These are phyloP conservation scores for Lunasporangiospora selenospora DNA, from an alignment of 192 early-diverging fungal species.

Conservation along the genomic window DNA sequence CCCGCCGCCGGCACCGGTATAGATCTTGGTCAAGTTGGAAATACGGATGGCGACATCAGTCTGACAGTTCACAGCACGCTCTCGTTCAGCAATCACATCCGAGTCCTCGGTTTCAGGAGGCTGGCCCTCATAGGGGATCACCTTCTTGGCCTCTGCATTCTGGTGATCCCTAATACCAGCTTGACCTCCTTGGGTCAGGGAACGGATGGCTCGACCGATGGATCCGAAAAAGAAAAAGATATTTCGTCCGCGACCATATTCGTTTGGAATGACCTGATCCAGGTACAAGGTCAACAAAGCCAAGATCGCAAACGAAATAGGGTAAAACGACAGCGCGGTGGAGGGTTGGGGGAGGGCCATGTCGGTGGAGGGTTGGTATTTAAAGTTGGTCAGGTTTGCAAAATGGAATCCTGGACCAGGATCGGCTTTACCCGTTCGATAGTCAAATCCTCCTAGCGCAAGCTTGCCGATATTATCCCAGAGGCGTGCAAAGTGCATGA, in stretches of 20 bases:
- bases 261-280: conserved; percentile 76
- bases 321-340: conserved; percentile 57
- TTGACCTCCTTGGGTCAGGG: conserved; percentile 27
- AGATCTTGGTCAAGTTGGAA: conserved; percentile 62
- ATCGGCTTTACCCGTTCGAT: conserved; percentile 53
- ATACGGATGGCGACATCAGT: conserved; percentile 53
- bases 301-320: conserved; percentile 57
- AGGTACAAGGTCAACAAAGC: conserved; percentile 72
- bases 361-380: conserved; percentile 27
- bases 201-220: conserved; percentile 57
- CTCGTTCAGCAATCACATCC: conserved; percentile 58
- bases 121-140: conserved; percentile 37
- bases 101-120: conserved; percentile 27
- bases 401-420: conserved; percentile 65
- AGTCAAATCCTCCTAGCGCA: conserved; percentile 45
- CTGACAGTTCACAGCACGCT: conserved; percentile 53
- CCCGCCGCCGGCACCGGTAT: conserved; percentile 31
- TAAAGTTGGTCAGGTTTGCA: conserved; percentile 43
- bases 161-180: conserved; percentile 14
- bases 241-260: conserved; percentile 59
- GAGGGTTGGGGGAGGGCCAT: conserved; percentile 57
- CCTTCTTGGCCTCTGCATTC: conserved; percentile 51
- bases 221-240: conserved; percentile 67
- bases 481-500: conserved; percentile 60
- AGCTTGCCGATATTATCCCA: conserved; percentile 64